Base-by-base conservation (phyloP, 2,329 filamentous ascomycete genomes). In the Ampelomyces quisqualis region DNA sequence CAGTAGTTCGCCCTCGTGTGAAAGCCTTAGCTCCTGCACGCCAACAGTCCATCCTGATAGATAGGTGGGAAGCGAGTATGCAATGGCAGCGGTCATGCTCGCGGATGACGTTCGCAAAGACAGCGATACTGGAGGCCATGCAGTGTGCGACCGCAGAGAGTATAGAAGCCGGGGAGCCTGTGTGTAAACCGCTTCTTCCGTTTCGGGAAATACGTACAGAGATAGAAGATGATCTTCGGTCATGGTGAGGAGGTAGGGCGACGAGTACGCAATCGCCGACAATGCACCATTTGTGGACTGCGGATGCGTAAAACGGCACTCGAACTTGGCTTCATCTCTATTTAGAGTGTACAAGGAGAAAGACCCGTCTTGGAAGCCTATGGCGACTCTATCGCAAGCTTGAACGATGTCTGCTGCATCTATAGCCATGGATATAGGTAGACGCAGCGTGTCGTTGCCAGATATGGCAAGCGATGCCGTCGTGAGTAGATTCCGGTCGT, bases 11-110 rank as follows among this genome's bases (percentile, higher is more conserved):
- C 78, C 78, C 32, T 69, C 63, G 35, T 65, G 65, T 22, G 68
- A 69, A n/a, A 95, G 77, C 43, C 85, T 82, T 29, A 96, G 73
- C 65, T 96, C 91, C 65, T 97, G 91, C n/a, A 97, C 80, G 2
- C 90, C 90, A 11, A 95, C 79, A 6, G 86, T 90, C 88, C 90
- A 96, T 19, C 90, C 90, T 29, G 82, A 82, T 3, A 84, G 75
- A 54, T 83, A 81, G 2, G 86, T 86, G 11, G 85, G 83, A 51
- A 94, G 82, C 0, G 88, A 87, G 64, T 95, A 96, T 1, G 88
- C 90, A 44, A 96, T 86, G 0, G 88, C 90, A 2, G 88, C 86
- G n/a, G 89, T 79, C 13, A 88, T 79, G 8, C 79, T 79, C 3
- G 73, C 71, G 0, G 79, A 64, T 10, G 81, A 81, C 18, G 76